A percentile compares a stretch with the other conserved stretches of the same genome.
phyloP scores from a whole-genome alignment of 2,329 filamentous ascomycete species.

The Coniosporium tulheliwenetii region DNA sequence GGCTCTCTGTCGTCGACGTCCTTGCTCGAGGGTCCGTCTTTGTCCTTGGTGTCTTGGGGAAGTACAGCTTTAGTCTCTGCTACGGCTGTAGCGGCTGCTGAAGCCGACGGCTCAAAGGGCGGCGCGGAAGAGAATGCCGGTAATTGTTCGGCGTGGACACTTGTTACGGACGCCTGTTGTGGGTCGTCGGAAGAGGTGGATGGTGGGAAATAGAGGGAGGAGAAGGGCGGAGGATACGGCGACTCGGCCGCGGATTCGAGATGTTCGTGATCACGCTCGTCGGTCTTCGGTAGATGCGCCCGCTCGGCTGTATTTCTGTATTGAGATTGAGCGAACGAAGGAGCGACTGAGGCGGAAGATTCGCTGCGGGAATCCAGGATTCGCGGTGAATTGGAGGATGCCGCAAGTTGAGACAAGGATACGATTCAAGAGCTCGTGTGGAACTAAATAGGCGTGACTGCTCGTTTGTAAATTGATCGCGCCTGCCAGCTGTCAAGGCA shows the following conservation, averaged over 20 bases:
- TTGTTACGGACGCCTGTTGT: slow-evolving; percentile 23
- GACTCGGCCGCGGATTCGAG: slow-evolving; percentile 35
- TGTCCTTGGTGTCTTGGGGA: slow-evolving; percentile 69
- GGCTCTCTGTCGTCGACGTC: slow-evolving; percentile 70
- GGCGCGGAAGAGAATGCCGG: slow-evolving; percentile 37
- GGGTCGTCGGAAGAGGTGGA: slow-evolving; percentile 29
- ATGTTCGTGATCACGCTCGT: slow-evolving; percentile 6
- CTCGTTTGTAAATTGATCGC: background rate
- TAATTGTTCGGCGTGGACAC: slow-evolving; percentile 19
- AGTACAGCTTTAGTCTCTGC: slow-evolving; percentile 75
- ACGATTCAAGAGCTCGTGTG: background rate
- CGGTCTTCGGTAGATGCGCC: slow-evolving; percentile 4
- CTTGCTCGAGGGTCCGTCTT: slow-evolving; percentile 60
- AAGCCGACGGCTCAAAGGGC: slow-evolving; percentile 19
- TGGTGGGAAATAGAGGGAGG: slow-evolving; percentile 43
- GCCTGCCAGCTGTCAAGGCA: background rate
- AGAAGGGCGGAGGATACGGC: slow-evolving; percentile 44
- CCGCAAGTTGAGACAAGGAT: slow-evolving; percentile 1
- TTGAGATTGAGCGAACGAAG: slow-evolving; percentile 14
- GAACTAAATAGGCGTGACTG: background rate
- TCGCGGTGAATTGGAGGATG: slow-evolving; percentile 27
- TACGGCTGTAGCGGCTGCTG: slow-evolving; percentile 33
- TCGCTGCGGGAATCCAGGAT: slow-evolving; percentile 24
- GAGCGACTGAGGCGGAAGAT: slow-evolving; percentile 28
- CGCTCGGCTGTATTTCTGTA: slow-evolving; percentile 6